Evolutionary conservation across 1,139 yeast species (phyloP).

Genomic region (Suhomyces guaymorum): DNA sequence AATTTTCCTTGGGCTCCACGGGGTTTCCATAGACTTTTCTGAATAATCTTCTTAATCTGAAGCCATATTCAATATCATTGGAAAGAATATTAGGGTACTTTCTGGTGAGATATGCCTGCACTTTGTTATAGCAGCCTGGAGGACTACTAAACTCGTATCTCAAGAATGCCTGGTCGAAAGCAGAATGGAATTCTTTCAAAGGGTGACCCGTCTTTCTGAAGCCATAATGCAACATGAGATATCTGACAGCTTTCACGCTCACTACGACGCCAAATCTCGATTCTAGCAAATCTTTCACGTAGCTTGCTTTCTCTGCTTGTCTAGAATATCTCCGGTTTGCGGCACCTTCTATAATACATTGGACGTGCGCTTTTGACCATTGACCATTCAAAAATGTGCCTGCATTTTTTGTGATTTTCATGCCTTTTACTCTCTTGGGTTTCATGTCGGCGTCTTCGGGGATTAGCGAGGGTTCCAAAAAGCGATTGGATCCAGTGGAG

Average conservation of each 20-base stretch:
- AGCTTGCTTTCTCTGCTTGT: conserved; percentile 3
- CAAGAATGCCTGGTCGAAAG: conserved; percentile 19
- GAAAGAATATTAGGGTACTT: conserved; percentile 4
- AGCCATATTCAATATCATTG: conserved; percentile 19
- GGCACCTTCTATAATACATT: conserved; percentile 12
- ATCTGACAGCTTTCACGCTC: conserved; percentile 16
- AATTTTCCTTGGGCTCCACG: conserved; percentile 20
- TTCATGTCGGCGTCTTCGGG: conserved; percentile 4
- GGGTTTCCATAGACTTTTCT: conserved; percentile 18
- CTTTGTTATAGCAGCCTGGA: conserved; percentile 7
- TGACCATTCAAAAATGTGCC: conserved; percentile 6
- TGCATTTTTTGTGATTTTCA: neutral
- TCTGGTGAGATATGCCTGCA: conserved; percentile 5
- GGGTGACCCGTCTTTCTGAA: conserved; percentile 14
- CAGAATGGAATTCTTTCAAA: conserved; percentile 13
- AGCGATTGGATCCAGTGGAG: neutral
- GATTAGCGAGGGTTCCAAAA: conserved; percentile 1
- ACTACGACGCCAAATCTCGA: conserved; percentile 10
- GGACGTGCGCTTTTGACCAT: conserved; percentile 15
- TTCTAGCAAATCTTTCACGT: conserved; percentile 10
- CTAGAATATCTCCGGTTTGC: neutral
- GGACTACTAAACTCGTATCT: conserved; percentile 7
- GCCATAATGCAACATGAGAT: conserved; percentile 24
- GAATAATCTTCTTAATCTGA: conserved; percentile 20
- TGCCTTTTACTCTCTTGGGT: too few species aligned